These are phyloP conservation scores for Pholiota adiposa DNA, from an alignment of 1,284 basidiomycete genomes.

Conservation along the genomic window DNA sequence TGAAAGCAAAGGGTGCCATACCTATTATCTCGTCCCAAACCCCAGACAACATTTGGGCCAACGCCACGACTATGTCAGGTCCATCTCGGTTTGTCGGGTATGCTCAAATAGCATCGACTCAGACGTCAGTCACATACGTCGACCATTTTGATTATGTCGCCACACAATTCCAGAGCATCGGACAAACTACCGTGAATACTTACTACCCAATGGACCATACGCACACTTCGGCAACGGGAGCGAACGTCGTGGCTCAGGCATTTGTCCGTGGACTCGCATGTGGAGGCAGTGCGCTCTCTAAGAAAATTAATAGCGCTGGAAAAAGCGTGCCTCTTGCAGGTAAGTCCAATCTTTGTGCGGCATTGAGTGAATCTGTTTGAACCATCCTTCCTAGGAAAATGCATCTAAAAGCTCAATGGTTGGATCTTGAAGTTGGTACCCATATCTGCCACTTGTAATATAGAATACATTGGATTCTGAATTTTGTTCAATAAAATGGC, in stretches of 20 bases:
- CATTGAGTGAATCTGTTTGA: neutral
- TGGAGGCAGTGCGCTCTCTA: constrained; percentile 35
- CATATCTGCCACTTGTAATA: too few species aligned
- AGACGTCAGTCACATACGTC: constrained; percentile 45
- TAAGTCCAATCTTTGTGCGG: constrained; percentile 21
- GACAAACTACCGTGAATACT: constrained; percentile 42
- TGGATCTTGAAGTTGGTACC: neutral
- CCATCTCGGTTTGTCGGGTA: constrained; percentile 50
- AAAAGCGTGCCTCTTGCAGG: constrained; percentile 34
- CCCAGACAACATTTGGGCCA: constrained; percentile 48
- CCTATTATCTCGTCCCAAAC: constrained; percentile 54
- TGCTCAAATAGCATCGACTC: constrained; percentile 42
- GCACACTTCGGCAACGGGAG: constrained; percentile 48
- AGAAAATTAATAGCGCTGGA: constrained; percentile 39
- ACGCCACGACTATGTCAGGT: constrained; percentile 35
- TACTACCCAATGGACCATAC: constrained; percentile 53
- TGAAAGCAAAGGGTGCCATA: constrained; percentile 50
- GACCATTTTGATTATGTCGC: constrained; percentile 51
- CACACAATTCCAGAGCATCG: constrained; percentile 45
- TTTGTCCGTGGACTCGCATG: constrained; percentile 47
- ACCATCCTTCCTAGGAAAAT: constrained; percentile 6
- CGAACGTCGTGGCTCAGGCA: constrained; percentile 46
- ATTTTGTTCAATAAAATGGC: too few species aligned
- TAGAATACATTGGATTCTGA: too few species aligned
- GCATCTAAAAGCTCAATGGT: neutral